Evolutionary conservation across 1,139 yeast species (phyloP).

Genomic region (Magnusiomyces clavatus): DNA sequence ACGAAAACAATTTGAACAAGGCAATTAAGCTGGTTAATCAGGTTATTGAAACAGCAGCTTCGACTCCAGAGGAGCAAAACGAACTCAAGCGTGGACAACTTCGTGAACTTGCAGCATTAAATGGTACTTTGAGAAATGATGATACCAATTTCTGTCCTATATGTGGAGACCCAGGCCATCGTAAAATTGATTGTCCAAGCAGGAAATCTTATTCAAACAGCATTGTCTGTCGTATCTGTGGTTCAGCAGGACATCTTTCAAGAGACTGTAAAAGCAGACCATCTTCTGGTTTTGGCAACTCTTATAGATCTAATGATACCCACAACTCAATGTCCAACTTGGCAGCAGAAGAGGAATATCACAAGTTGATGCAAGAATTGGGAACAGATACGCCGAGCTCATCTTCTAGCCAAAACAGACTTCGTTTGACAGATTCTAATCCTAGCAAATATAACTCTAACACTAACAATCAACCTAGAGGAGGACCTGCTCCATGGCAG

Average conservation of each 20-base stretch:
- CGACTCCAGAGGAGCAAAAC: constrained; percentile 89
- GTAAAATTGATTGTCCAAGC: constrained; percentile 53
- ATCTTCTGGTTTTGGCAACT: constrained; percentile 17
- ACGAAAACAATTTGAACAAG: constrained; percentile 64
- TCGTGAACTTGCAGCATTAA: constrained; percentile 83
- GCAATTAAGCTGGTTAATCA: constrained; percentile 72
- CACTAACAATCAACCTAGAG: constrained; percentile 1
- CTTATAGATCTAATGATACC: constrained; percentile 17
- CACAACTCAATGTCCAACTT: constrained; percentile 17
- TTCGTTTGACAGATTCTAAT: constrained; percentile 12
- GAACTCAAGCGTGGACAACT: constrained; percentile 86
- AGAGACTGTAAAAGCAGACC: constrained; percentile 61
- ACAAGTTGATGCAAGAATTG: constrained; percentile 44
- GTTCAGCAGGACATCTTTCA: constrained; percentile 77
- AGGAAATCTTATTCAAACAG: constrained; percentile 46
- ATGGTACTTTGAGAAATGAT: constrained; percentile 87
- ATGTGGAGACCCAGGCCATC: constrained; percentile 58
- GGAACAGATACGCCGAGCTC: constrained; percentile 29
- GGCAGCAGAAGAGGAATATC: constrained; percentile 41
- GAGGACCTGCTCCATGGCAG: constrained; percentile 17
- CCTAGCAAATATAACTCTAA: constrained; percentile 7
- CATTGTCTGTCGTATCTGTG: constrained; percentile 71
- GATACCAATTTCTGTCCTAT: constrained; percentile 57
- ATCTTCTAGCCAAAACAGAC: constrained; percentile 3
- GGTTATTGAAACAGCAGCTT: constrained; percentile 70